phyloP scores from a whole-genome alignment of 2,329 filamentous ascomycete species.

The Aspergillus brasiliensis region DNA sequence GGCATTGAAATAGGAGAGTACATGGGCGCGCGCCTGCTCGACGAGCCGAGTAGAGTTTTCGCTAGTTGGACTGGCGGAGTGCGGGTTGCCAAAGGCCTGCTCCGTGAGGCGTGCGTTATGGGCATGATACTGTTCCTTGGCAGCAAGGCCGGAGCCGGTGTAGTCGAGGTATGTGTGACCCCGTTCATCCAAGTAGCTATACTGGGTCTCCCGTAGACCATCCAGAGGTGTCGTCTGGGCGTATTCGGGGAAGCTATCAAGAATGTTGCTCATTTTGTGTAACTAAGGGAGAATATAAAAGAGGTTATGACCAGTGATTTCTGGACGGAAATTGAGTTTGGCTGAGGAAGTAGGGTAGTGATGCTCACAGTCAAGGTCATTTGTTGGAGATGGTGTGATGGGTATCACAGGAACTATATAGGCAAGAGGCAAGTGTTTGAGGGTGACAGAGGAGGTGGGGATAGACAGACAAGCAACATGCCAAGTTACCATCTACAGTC shows the following conservation, averaged over 20 bases:
- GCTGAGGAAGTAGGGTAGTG: too few species aligned
- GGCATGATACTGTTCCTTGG: conserved; percentile 10
- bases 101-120: conserved; percentile 10
- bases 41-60: conserved; percentile 10
- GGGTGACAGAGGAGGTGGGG: too few species aligned
- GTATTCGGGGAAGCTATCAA: conserved; percentile 12
- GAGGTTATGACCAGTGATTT: not conserved
- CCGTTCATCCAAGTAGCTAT: conserved; percentile 14
- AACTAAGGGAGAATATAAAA: not conserved
- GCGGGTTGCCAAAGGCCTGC: conserved; percentile 11
- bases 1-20: conserved; percentile 8
- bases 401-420: too few species aligned
- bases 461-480: too few species aligned
- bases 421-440: too few species aligned
- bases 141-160: conserved; percentile 11
- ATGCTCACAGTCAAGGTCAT: too few species aligned
- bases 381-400: too few species aligned
- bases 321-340: not conserved
- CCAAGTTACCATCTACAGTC: too few species aligned
- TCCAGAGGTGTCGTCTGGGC: conserved; percentile 4
- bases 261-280: not conserved
- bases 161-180: conserved; percentile 14
- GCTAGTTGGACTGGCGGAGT: conserved; percentile 13
- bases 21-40: conserved; percentile 9
- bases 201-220: conserved; percentile 10